Evolutionary conservation across 768 basidiomycete genomes (phyloP).

Genomic region (Ramaria rubella): DNA sequence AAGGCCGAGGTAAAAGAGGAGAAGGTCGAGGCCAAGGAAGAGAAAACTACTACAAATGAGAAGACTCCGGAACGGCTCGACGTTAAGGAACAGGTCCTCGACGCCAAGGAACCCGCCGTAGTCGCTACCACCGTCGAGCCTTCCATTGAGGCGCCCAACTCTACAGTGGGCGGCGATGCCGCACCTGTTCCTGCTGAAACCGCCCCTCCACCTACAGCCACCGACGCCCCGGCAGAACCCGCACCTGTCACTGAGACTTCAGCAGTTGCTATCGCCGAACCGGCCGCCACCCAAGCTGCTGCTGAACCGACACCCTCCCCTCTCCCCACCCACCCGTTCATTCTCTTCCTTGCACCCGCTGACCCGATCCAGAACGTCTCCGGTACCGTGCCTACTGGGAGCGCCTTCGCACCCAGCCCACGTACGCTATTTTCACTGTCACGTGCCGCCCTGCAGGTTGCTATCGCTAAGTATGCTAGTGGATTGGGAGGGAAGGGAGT

Average conservation of each 20-base stretch:
- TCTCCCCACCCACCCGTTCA: not conserved
- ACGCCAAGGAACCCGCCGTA: not conserved
- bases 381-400: not conserved
- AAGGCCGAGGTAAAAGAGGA: not conserved
- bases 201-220: not conserved
- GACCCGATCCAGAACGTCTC: not conserved
- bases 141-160: not conserved
- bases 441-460: slow-evolving; percentile 4
- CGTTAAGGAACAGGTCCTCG: not conserved
- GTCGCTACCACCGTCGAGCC: not conserved
- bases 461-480: slow-evolving; percentile 1
- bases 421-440: slow-evolving; percentile 2
- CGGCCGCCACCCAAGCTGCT: not conserved
- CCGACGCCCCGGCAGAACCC: not conserved
- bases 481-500: not conserved
- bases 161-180: not conserved
- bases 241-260: not conserved
- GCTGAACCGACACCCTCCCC: not conserved
- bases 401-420: not conserved
- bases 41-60: not conserved
- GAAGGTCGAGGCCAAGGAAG: not conserved
- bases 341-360: slow-evolving; percentile 2
- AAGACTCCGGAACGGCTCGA: not conserved
- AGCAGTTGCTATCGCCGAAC: not conserved
- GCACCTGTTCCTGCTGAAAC: not conserved